phyloP scores from a whole-genome alignment of 2,329 filamentous ascomycete genomes.

The Aureobasidium sp. region DNA sequence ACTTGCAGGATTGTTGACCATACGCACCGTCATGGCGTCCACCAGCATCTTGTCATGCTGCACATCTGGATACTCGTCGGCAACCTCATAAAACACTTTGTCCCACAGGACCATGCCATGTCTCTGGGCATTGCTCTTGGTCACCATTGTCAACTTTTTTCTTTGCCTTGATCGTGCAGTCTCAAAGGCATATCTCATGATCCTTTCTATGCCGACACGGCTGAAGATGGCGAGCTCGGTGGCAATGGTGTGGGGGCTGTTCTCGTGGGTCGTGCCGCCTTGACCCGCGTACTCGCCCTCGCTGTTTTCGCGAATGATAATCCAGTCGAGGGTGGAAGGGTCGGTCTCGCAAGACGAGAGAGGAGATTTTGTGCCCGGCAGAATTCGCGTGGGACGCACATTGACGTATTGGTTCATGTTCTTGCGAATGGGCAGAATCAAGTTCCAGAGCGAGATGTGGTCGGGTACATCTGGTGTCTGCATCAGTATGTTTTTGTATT shows the following conservation, averaged over 20 bases:
- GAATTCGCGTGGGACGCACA: constrained; percentile 47
- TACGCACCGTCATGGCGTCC: constrained; percentile 44
- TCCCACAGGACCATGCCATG: constrained; percentile 46
- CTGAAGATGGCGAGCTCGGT: constrained; percentile 45
- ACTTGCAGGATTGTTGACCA: constrained; percentile 37
- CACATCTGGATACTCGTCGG: constrained; percentile 40
- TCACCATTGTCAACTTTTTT: constrained; percentile 45
- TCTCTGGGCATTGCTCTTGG: constrained; percentile 43
- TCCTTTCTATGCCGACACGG: constrained; percentile 39
- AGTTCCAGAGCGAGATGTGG: constrained; percentile 60
- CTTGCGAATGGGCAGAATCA: constrained; percentile 60
- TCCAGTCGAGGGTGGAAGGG: constrained; percentile 38
- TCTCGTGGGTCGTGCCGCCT: constrained; percentile 38
- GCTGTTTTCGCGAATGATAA: constrained; percentile 43
- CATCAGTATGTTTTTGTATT: not conserved
- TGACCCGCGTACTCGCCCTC: constrained; percentile 45
- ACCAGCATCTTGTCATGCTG: constrained; percentile 45
- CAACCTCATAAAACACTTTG: constrained; percentile 40
- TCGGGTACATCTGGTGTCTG: constrained; percentile 51
- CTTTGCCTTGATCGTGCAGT: constrained; percentile 37
- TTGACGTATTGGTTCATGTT: constrained; percentile 64
- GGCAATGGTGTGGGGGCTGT: constrained; percentile 34
- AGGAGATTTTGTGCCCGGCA: constrained; percentile 37
- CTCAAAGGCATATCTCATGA: constrained; percentile 43
- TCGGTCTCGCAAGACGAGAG: constrained; percentile 30